Evolutionary conservation across 805 yeast genomes (phyloP).

Genomic region (Yamadazyma insecticola): DNA sequence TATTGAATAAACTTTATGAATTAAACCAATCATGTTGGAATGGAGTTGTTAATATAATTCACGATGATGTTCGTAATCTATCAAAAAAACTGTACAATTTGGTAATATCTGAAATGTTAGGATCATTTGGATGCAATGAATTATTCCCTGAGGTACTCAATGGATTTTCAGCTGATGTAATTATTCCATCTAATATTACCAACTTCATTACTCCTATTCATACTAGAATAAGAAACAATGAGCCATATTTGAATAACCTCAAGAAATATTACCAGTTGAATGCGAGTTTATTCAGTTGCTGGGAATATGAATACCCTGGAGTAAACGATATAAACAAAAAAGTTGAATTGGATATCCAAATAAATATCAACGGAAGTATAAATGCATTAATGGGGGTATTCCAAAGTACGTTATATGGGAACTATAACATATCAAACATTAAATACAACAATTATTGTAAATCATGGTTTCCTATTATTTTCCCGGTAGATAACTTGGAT

Average conservation of each 20-base stretch:
- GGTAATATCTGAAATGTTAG: constrained; percentile 76
- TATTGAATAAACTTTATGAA: background rate
- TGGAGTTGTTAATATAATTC: constrained; percentile 44
- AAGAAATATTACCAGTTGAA: constrained; percentile 7
- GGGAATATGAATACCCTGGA: constrained; percentile 11
- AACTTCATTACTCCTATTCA: constrained; percentile 65
- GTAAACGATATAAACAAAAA: constrained; percentile 2
- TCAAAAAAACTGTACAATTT: constrained; percentile 38
- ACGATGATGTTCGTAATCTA: constrained; percentile 53
- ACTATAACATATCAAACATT: constrained; percentile 46
- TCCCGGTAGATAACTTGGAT: constrained; percentile 20
- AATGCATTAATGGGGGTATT: constrained; percentile 80
- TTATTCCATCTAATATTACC: constrained; percentile 46
- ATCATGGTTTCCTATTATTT: constrained; percentile 37
- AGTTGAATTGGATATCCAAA: constrained; percentile 26
- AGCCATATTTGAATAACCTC: constrained; percentile 8
- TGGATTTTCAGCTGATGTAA: constrained; percentile 13
- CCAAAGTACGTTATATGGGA: constrained; percentile 61
- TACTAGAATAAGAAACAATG: constrained; percentile 1
- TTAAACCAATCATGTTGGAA: constrained; percentile 41
- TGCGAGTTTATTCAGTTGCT: constrained; percentile 3
- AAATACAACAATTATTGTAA: constrained; percentile 31
- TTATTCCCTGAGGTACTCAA: constrained; percentile 71
- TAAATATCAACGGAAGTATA: constrained; percentile 47
- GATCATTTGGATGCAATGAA: constrained; percentile 93